Evolutionary conservation across 768 basidiomycete genomes (phyloP).

Genomic region (Suillus fuscotomentosus): DNA sequence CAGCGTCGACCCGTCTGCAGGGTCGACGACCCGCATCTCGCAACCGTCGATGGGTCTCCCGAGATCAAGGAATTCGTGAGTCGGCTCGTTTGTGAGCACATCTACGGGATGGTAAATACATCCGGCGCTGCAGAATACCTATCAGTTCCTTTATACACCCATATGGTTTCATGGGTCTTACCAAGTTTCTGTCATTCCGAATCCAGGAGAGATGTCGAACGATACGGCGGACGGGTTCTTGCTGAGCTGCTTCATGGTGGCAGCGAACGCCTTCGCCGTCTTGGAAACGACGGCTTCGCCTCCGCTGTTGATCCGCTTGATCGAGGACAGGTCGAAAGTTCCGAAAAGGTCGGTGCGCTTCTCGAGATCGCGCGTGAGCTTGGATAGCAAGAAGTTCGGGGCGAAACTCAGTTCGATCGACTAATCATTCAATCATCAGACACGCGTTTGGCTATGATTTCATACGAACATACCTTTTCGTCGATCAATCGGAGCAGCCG

Average conservation of each 20-base stretch:
- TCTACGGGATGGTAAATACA: constrained; percentile 37
- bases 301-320: constrained; percentile 39
- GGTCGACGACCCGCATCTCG: constrained; percentile 35
- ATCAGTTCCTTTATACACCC: background rate
- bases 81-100: constrained; percentile 14
- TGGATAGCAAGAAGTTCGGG: constrained; percentile 43
- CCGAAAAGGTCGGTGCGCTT: constrained; percentile 23
- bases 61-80: constrained; percentile 38
- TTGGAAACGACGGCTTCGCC: constrained; percentile 41
- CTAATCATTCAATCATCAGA: constrained; percentile 12
- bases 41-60: constrained; percentile 29
- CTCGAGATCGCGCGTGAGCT: constrained; percentile 34
- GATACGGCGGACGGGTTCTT: constrained; percentile 13
- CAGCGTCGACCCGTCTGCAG: constrained; percentile 24
- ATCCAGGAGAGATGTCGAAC: constrained; percentile 26
- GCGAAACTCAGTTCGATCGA: constrained; percentile 33
- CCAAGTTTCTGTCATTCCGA: constrained; percentile 46
- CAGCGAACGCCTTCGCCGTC: constrained; percentile 38
- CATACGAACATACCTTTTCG: constrained; percentile 30
- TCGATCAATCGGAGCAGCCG: constrained; percentile 32
- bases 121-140: constrained; percentile 27
- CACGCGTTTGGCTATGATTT: constrained; percentile 12
- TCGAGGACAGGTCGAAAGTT: constrained; percentile 31
- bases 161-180: constrained; percentile 12
- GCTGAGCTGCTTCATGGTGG: constrained; percentile 26